Evolutionary conservation across 2,329 filamentous ascomycete species (phyloP), one percentile per base, ranked within the genome.

Genomic region (Basipetospora chlamydospora): DNA sequence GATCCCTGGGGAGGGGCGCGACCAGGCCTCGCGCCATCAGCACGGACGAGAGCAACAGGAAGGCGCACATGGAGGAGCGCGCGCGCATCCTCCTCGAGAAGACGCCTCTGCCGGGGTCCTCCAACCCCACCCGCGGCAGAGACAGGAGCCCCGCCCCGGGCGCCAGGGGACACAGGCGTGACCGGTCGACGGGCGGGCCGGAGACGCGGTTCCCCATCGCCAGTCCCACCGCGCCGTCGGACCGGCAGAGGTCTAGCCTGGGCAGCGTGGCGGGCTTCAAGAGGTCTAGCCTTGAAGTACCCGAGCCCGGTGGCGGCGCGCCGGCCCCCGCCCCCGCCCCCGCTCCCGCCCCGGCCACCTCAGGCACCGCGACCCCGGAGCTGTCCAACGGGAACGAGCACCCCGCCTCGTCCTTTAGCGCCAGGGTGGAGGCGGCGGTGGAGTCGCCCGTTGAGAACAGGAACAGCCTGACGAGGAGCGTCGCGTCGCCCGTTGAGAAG

Each of bases 41-140:
- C 54, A 93, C 86, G 1, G 86, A 98, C 52, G 90, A 98, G 64
- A 92, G 85, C 60, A 92, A 92, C 57, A 80, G 90, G 41, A 84
- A 86, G 50, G 84, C 84, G 30, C 78, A 93, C 46, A 88, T 94
- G 76, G 88, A 96, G 58, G 90, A 94, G 54, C 77, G 90, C 36
- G 83, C 85, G 54, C 77, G 84, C 42, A 84, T 85, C 35, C 70
- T 88, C 42, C 75, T 90, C 32, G 73, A 75, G 45, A 76, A 77
- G 52, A n/a, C n/a, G n/a, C n/a, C n/a, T n/a, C n/a, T n/a, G n/a
- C n/a, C n/a, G n/a, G n/a, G n/a, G n/a, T 60, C 74, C 46, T 74
- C 84, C 36, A 79, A 76, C 51, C 75, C 86, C 34, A 82, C 77
- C 21, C 79, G 73, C 17, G 86, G 80, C 43, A 86, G 86, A 6